Conservation (phyloP, 129 eudicot genomes). For the Tagetes erecta region DNA sequence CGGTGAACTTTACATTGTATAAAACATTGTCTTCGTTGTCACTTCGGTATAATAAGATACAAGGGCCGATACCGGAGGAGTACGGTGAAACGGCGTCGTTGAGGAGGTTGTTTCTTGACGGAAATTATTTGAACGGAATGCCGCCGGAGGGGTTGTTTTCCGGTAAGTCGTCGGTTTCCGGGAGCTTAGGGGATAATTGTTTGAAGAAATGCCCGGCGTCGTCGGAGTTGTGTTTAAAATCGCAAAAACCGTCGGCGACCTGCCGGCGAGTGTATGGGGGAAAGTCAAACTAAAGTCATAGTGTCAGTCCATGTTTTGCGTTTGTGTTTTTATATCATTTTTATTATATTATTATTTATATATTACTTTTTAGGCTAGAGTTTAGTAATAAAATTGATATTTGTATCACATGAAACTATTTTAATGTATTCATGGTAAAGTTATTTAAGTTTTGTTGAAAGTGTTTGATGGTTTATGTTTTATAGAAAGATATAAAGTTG, state of each 20-base stretch:
- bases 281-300: conserved; percentile 59
- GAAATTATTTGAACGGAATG: conserved; percentile 74
- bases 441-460: neutral
- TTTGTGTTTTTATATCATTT: too few relatives aligned
- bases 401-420: conserved; percentile 26
- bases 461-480: too few relatives aligned
- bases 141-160: conserved; percentile 76
- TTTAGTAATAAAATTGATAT: conserved; percentile 21
- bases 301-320: conserved; percentile 47
- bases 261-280: conserved; percentile 78
- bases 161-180: conserved; percentile 50
- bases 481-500: too few relatives aligned
- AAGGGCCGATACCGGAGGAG: conserved; percentile 76
- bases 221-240: conserved; percentile 62
- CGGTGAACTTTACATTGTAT: conserved; percentile 52
- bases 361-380: conserved; percentile 20
- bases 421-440: neutral
- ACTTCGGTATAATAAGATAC: conserved; percentile 64
- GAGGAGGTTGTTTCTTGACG: conserved; percentile 67
- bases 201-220: conserved; percentile 58
- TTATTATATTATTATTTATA: neutral
- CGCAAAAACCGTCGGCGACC: conserved; percentile 73
- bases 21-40: conserved; percentile 57
- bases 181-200: conserved; percentile 93
- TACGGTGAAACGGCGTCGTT: conserved; percentile 47